Evolutionary conservation across 2,329 filamentous ascomycete species (phyloP).

Genomic region (Colletotrichum camelliae): DNA sequence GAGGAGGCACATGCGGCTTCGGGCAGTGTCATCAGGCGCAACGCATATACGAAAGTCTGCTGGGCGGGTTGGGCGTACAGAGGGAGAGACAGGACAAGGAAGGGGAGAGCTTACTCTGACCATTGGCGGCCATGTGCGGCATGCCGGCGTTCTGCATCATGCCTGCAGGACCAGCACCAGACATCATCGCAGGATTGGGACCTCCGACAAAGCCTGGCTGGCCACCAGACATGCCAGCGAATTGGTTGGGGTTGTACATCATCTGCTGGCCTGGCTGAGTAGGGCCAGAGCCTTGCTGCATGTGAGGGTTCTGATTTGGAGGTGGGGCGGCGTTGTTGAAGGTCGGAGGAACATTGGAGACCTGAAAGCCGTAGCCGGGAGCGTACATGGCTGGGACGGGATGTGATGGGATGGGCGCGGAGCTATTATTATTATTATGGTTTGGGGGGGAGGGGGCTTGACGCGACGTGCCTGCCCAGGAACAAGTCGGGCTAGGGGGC

Average conservation of each 20-base stretch:
- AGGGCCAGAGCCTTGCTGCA: conserved; percentile 49
- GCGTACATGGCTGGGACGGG: conserved; percentile 54
- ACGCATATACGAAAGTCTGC: conserved; percentile 2
- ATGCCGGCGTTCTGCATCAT: conserved; percentile 70
- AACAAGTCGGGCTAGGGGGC: not conserved
- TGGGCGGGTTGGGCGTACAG: not conserved
- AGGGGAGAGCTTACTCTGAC: conserved; percentile 58
- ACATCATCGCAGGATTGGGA: conserved; percentile 62
- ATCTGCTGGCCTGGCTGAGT: conserved; percentile 53
- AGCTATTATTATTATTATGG: conserved; percentile 21
- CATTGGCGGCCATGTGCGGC: conserved; percentile 64
- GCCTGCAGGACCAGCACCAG: conserved; percentile 54
- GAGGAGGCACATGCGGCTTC: not conserved
- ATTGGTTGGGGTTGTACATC: conserved; percentile 67
- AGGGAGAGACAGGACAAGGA: conserved; percentile 26
- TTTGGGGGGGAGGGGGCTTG: conserved; percentile 6
- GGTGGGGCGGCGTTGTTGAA: conserved; percentile 56
- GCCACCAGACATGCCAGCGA: conserved; percentile 50
- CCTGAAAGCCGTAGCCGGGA: conserved; percentile 55
- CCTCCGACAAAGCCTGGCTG: conserved; percentile 56
- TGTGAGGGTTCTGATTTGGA: conserved; percentile 47
- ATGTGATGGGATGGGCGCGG: conserved; percentile 15
- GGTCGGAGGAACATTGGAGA: conserved; percentile 54
- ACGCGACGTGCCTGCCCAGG: not conserved
- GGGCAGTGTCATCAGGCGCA: not conserved